Evolutionary conservation across 495 filamentous ascomycete species (phyloP).

Genomic region (Hypoxylon rickii): DNA sequence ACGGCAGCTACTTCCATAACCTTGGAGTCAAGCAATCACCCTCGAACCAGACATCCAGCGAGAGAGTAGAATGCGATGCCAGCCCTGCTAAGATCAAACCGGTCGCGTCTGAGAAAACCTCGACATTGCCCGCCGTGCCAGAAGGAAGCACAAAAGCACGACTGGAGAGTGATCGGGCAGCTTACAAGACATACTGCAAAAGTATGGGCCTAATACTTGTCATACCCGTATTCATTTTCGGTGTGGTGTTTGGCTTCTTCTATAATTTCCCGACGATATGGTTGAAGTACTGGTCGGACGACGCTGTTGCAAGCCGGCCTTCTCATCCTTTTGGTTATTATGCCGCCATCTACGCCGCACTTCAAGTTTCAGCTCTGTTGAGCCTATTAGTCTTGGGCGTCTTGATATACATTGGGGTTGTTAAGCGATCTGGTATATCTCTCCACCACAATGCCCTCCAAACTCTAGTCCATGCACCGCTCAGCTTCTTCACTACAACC

Average conservation of each 20-base stretch:
- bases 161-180: constrained; percentile 31
- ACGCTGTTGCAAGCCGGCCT: constrained; percentile 28
- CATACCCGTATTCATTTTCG: constrained; percentile 25
- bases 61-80: not conserved
- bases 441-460: constrained; percentile 35
- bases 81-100: not conserved
- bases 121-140: not conserved
- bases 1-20: constrained; percentile 39
- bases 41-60: not conserved
- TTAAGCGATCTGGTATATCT: constrained; percentile 27
- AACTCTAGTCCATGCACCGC: too few relatives aligned
- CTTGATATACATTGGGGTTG: constrained; percentile 18
- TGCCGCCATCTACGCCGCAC: constrained; percentile 40
- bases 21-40: constrained; percentile 17
- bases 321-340: constrained; percentile 41
- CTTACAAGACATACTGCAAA: constrained; percentile 45
- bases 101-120: not conserved
- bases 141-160: not conserved
- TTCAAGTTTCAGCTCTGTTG: constrained; percentile 35
- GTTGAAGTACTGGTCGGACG: constrained; percentile 47
- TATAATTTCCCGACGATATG: constrained; percentile 45
- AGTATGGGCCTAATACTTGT: constrained; percentile 39
- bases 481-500: too few relatives aligned
- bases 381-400: constrained; percentile 9
- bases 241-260: constrained; percentile 38